Percentiles rank a stretch among this genome's conserved stretches.
phyloP scores from a whole-genome alignment of 345 rosid species.

The Melaleuca quinquenervia region DNA sequence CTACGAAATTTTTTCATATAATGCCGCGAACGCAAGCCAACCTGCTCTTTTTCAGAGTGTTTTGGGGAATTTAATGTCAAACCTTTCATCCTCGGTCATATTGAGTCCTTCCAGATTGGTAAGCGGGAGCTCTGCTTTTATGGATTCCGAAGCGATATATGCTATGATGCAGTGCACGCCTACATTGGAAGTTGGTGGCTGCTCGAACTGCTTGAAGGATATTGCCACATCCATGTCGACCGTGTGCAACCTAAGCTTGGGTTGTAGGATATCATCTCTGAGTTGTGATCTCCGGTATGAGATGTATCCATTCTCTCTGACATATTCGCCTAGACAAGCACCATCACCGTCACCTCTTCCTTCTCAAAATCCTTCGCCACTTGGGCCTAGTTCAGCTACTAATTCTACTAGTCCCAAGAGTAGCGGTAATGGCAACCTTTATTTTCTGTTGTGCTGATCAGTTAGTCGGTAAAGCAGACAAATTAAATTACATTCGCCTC shows the following conservation, averaged over 20 bases:
- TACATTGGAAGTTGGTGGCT: constrained; percentile 6
- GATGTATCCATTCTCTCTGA: constrained; percentile 10
- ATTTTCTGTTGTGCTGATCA: not conserved
- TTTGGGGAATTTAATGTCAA: constrained; percentile 4
- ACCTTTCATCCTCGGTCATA: constrained; percentile 11
- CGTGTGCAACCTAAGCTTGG: not conserved
- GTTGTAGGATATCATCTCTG: constrained; percentile 2
- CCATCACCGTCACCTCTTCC: constrained; percentile 6
- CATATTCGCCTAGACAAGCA: not conserved
- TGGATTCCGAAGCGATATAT: not conserved
- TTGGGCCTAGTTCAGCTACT: not conserved
- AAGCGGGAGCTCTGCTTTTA: not conserved
- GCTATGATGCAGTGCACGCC: constrained; percentile 35
- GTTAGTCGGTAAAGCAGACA: not conserved
- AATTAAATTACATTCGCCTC: not conserved
- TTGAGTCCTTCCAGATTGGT: constrained; percentile 12
- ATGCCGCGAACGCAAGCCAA: not conserved
- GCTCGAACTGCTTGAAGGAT: constrained; percentile 13
- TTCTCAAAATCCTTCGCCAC: not conserved
- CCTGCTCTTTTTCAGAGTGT: constrained; percentile 2
- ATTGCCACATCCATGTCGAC: constrained; percentile 1
- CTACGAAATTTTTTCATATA: fast-evolving
- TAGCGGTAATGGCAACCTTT: not conserved
- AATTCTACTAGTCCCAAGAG: not conserved
- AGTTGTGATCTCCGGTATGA: constrained; percentile 30